Conservation (phyloP, 768 basidiomycete species). For the Austroboletus eburneus region DNA sequence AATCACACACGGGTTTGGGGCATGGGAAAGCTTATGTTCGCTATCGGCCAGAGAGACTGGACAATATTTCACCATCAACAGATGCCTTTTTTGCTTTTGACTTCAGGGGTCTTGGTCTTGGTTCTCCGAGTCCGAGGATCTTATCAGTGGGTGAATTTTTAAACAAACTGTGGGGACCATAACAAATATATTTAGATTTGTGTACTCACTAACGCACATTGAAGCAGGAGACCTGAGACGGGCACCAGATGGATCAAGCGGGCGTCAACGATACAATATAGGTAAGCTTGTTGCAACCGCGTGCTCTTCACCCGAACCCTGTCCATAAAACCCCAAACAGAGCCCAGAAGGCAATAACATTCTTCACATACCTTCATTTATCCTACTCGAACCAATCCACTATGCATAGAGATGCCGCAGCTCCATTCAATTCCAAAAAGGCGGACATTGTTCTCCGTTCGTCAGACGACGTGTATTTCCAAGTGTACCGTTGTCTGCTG, state of each 20-base stretch:
- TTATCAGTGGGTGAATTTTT: constrained; percentile 9
- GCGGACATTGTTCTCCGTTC: constrained; percentile 51
- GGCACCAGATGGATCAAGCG: too few species aligned
- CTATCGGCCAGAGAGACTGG: neutral
- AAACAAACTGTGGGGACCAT: too few species aligned
- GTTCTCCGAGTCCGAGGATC: neutral
- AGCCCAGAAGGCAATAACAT: neutral
- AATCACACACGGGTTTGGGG: too few species aligned
- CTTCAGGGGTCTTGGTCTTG: neutral
- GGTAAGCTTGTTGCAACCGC: too few species aligned
- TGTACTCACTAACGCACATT: too few species aligned
- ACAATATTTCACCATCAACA: neutral
- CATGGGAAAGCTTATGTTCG: constrained; percentile 8
- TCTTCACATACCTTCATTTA: neutral
- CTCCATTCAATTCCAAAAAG: constrained; percentile 44
- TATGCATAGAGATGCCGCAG: constrained; percentile 22
- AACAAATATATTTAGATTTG: too few species aligned
- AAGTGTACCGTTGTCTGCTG: constrained; percentile 25
- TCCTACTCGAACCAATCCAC: neutral
- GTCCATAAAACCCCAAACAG: constrained; percentile 10
- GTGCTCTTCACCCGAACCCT: too few species aligned
- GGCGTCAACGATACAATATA: neutral
- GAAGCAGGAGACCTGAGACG: too few species aligned
- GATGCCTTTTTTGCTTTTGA: neutral
- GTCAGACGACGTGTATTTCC: constrained; percentile 36